Percentiles rank a stretch among this genome's conserved stretches.
These are phyloP conservation scores for Syzygium oleosum DNA, from an alignment of 345 rosid species.

Conservation along the genomic window DNA sequence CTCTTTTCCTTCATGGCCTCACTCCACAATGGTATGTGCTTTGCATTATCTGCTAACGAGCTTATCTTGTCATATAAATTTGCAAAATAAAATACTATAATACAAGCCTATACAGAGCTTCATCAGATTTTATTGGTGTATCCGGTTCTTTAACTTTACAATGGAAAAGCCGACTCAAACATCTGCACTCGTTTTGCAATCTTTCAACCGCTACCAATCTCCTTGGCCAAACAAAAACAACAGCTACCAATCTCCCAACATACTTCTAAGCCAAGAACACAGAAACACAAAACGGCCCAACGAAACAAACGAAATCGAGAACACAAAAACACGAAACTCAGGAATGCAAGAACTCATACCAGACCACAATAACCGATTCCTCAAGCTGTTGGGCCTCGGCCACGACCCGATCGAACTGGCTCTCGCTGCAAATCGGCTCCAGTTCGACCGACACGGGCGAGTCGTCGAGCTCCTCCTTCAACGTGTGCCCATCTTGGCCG, in stretches of 20 bases:
- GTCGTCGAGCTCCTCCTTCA: constrained; percentile 47
- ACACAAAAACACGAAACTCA: neutral
- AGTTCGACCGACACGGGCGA: constrained; percentile 57
- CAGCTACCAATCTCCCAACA: neutral
- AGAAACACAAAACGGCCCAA: neutral
- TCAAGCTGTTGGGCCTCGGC: constrained; percentile 68
- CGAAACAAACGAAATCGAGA: neutral
- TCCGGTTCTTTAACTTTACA: neutral
- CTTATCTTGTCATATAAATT: neutral
- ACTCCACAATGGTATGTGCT: neutral
- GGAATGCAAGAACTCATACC: constrained; percentile 28
- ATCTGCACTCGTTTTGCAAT: neutral
- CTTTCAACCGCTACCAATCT: neutral
- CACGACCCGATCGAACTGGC: constrained; percentile 63
- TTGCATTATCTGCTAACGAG: neutral
- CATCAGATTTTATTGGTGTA: neutral
- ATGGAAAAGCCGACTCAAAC: neutral
- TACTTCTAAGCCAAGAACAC: neutral
- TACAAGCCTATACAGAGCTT: neutral
- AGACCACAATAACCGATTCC: constrained; percentile 54
- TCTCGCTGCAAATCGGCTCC: constrained; percentile 46
- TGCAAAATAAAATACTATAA: neutral
- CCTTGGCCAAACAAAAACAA: no score
- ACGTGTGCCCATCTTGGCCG: constrained; percentile 26
- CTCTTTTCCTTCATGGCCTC: neutral